A percentile compares a stretch with the other conserved stretches of the same genome.
These are phyloP conservation scores for Tilletia caries DNA, from an alignment of 1,284 basidiomycete species.

Conservation along the genomic window DNA sequence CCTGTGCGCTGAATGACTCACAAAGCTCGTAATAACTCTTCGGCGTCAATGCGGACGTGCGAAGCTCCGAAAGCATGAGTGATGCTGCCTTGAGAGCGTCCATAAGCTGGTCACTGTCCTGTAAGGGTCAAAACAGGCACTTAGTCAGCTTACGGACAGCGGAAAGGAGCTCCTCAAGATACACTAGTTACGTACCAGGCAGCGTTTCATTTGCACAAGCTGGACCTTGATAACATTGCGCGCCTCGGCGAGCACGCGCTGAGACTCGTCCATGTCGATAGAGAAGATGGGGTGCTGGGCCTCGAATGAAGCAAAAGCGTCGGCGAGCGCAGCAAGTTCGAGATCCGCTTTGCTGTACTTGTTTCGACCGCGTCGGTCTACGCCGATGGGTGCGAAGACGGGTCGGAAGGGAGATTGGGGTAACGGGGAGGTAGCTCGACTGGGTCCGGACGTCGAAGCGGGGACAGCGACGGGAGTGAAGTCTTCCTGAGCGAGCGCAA, in stretches of 20 bases:
- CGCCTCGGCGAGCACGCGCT: slow-evolving; percentile 48
- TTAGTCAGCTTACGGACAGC: neutral
- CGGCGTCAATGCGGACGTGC: slow-evolving; percentile 46
- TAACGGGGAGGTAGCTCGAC: neutral
- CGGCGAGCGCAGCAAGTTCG: slow-evolving; percentile 6
- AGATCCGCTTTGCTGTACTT: neutral
- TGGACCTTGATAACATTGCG: slow-evolving; percentile 52
- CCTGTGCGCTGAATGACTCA: slow-evolving; percentile 21
- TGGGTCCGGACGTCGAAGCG: neutral
- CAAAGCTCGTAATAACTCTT: slow-evolving; percentile 53
- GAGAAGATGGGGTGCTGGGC: slow-evolving; percentile 12
- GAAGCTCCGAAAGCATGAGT: slow-evolving; percentile 50
- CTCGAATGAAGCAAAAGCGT: slow-evolving; percentile 10
- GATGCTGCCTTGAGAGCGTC: slow-evolving; percentile 52
- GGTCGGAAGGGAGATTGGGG: slow-evolving; percentile 6
- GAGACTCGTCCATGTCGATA: slow-evolving; percentile 49
- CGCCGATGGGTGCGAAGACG: slow-evolving; percentile 7
- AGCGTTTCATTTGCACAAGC: slow-evolving; percentile 51
- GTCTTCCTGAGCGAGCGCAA: slow-evolving; percentile 10
- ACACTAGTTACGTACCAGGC: slow-evolving; percentile 21
- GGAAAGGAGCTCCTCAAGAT: neutral
- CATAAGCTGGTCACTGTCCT: slow-evolving; percentile 51
- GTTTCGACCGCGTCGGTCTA: neutral
- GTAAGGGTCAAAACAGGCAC: neutral
- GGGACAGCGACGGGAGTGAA: neutral